Conservation (phyloP, 2,329 filamentous ascomycete genomes). For the Cladosporium sp. region DNA sequence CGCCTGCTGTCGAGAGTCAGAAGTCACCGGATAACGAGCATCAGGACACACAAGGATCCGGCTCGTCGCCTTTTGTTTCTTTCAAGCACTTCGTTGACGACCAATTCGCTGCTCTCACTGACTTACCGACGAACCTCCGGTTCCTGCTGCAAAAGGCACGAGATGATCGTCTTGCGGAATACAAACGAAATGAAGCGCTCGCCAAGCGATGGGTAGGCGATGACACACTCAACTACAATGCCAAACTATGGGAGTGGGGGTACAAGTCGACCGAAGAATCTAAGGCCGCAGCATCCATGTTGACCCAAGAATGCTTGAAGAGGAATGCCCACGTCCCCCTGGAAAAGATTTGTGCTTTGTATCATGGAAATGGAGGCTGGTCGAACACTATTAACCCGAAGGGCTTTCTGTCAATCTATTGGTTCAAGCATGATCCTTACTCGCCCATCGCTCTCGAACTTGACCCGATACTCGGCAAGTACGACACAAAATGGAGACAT, state of each 20-base stretch:
- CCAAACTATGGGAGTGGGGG: too few relatives aligned
- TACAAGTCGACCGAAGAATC: slow-evolving; percentile 13
- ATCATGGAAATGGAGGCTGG: slow-evolving; percentile 16
- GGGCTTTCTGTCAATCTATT: slow-evolving; percentile 27
- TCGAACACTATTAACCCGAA: too few relatives aligned
- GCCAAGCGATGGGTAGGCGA: slow-evolving; percentile 14
- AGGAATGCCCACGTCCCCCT: slow-evolving; percentile 23
- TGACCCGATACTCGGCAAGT: slow-evolving; percentile 32
- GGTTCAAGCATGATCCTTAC: slow-evolving; percentile 44
- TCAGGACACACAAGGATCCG: not conserved
- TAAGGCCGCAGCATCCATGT: slow-evolving; percentile 15
- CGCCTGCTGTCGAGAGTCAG: not conserved
- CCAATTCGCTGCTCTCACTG: slow-evolving; percentile 44
- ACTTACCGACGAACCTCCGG: not conserved
- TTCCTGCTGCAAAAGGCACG: not conserved
- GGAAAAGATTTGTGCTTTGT: slow-evolving; percentile 25
- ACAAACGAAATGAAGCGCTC: not conserved
- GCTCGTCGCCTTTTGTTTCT: slow-evolving; percentile 49
- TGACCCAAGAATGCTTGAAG: slow-evolving; percentile 23
- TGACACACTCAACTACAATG: not conserved
- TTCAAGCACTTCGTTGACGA: slow-evolving; percentile 59
- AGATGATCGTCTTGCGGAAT: not conserved
- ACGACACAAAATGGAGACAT: slow-evolving; percentile 47
- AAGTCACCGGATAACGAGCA: not conserved
- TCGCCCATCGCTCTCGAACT: slow-evolving; percentile 52